Evolutionary conservation across 2,329 filamentous ascomycete genomes (phyloP), one percentile per base, ranked within the genome.

Genomic region (Trichoderma koningii): DNA sequence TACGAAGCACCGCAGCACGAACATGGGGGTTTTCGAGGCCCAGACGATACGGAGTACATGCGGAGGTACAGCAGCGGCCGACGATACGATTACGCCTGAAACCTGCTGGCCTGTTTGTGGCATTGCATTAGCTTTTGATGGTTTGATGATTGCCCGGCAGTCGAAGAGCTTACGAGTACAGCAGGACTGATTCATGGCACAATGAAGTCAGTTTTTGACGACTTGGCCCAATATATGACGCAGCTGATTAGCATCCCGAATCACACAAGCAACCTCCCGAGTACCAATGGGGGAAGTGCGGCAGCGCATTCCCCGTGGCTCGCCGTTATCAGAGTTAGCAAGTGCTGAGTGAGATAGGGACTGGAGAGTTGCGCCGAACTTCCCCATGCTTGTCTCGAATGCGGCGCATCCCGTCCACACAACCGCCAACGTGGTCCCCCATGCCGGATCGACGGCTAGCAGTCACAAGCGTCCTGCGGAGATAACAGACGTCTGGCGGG

Each of bases 391-490:
- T 45, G n/a, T 50, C 19, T 7, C 17, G 28, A 50, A 55, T 23
- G 26, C 60, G 60, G 60, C 60, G 60, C 60, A 63, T 63, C 60
- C 50, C 60, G 60, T 63, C 60, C 60, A 63, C 60, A 55, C 60
- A 55, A 63, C 41, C 28, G 50, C n/a, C 60, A 63, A 63, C 60
- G 60, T 63, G 60, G 59, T 53, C 59, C 23, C 59, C 59, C 59
- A 62, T 53, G 59, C 60, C 60, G 50, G 60, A 63, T 63, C 60
- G 60, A 63, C 60, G 50, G 60, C 60, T 63, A 63, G 60, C 50
- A 51, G 50, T 38, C 44, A 55, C 41, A 63, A 63, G 60, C 50
- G 60, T 34, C 50, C 50, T 63, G 60, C 50, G 59, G 59, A 63
- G 60, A 63, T 63, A 38, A 51, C 38, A 38, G 26, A 38, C 34